Percentiles rank a stretch among this genome's conserved stretches.
Evolutionary conservation across 1,284 basidiomycete species (phyloP).

Genomic region (Leccinum huronense): DNA sequence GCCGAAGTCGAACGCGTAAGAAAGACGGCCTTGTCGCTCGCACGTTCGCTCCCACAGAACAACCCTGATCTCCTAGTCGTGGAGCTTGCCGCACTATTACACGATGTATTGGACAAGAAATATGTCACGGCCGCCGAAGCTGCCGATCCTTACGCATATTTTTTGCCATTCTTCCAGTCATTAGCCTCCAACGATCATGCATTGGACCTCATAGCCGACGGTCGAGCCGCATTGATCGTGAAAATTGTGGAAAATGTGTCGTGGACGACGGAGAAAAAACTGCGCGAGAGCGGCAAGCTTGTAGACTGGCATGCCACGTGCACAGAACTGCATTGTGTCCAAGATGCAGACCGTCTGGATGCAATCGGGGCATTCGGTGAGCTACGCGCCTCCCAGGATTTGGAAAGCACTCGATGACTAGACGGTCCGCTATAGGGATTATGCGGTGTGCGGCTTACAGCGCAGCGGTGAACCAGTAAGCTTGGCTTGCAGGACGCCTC

Average conservation of each 20-base stretch:
- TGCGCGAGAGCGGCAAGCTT: conserved; percentile 54
- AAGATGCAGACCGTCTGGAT: conserved; percentile 91
- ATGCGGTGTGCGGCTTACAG: conserved; percentile 86
- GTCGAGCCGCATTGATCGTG: conserved; percentile 54
- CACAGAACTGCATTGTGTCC: conserved; percentile 83
- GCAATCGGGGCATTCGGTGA: conserved; percentile 89
- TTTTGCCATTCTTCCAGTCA: conserved; percentile 63
- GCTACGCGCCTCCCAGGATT: conserved; percentile 17
- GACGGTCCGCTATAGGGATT: conserved; percentile 51
- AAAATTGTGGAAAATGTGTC: conserved; percentile 79
- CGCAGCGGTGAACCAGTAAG: conserved; percentile 61
- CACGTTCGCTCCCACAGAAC: conserved; percentile 42
- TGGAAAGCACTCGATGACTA: neutral
- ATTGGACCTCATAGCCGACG: conserved; percentile 58
- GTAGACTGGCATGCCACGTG: conserved; percentile 76
- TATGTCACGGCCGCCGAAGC: conserved; percentile 63
- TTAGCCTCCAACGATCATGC: conserved; percentile 38
- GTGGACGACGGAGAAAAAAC: conserved; percentile 82
- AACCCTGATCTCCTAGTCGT: conserved; percentile 70
- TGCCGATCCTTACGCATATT: conserved; percentile 62
- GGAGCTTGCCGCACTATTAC: conserved; percentile 83
- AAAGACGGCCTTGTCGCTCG: conserved; percentile 70
- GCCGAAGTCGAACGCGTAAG: conserved; percentile 78
- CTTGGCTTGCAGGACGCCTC: conserved; percentile 7
- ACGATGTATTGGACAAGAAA: conserved; percentile 88